These are phyloP conservation scores for Paecilomyces fulvus DNA, from an alignment of 2,329 filamentous ascomycete species.

Conservation along the genomic window DNA sequence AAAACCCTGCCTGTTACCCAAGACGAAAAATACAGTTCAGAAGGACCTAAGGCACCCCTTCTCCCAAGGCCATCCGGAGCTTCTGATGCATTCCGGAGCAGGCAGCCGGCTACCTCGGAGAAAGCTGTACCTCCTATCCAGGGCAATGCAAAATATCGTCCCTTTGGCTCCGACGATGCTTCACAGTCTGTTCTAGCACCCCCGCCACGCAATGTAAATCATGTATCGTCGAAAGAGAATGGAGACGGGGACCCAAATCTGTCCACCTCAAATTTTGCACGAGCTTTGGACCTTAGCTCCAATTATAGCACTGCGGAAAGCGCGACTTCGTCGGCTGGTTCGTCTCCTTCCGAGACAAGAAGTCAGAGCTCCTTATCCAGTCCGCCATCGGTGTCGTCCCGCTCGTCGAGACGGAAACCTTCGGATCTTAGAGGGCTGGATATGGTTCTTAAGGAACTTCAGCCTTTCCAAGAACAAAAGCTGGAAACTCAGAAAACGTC, in stretches of 20 bases:
- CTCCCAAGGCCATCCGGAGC: neutral
- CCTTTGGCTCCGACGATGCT: neutral
- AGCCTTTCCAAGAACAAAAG: slow-evolving; percentile 14
- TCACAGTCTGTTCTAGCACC: neutral
- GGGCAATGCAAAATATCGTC: neutral
- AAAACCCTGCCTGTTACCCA: slow-evolving; percentile 6
- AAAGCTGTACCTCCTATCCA: neutral
- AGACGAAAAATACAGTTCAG: neutral
- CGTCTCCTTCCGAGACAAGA: slow-evolving; percentile 51
- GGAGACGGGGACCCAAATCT: slow-evolving; percentile 10
- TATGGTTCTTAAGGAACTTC: slow-evolving; percentile 48
- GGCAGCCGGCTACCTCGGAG: slow-evolving; percentile 1
- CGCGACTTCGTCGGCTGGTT: slow-evolving; percentile 58
- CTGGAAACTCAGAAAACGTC: slow-evolving; percentile 13
- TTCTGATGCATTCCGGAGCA: slow-evolving; percentile 3
- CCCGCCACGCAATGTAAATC: neutral
- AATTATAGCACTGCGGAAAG: slow-evolving; percentile 57
- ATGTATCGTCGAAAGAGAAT: neutral
- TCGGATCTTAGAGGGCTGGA: slow-evolving; percentile 38
- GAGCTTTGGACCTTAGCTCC: slow-evolving; percentile 41
- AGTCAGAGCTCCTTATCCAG: slow-evolving; percentile 56
- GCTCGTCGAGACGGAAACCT: slow-evolving; percentile 20
- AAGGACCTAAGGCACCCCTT: neutral
- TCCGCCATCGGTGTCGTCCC: slow-evolving; percentile 37
- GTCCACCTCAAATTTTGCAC: slow-evolving; percentile 32